phyloP scores from a whole-genome alignment of 2,329 filamentous ascomycete species.

The Didymellaceae sp. region DNA sequence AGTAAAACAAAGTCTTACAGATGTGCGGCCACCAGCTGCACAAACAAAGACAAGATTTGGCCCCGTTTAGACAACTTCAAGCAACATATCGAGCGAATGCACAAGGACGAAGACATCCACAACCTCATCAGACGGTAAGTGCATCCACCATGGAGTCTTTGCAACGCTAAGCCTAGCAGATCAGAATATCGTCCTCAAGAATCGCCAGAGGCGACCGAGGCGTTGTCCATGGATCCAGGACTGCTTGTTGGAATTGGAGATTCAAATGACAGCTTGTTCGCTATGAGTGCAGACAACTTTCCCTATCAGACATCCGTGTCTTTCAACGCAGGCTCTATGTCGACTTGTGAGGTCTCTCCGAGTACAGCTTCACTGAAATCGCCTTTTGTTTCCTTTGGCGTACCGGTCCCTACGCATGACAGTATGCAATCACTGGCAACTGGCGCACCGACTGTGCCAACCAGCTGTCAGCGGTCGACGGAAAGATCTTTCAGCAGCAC shows the following conservation, averaged over 20 bases:
- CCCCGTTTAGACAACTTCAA: constrained; percentile 86
- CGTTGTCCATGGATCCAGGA: constrained; percentile 30
- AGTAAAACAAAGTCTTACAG: constrained; percentile 58
- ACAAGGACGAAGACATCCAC: constrained; percentile 57
- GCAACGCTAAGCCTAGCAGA: constrained; percentile 29
- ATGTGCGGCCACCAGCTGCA: constrained; percentile 66
- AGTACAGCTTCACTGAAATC: background rate
- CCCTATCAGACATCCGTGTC: background rate
- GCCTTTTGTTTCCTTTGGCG: background rate
- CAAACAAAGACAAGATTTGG: constrained; percentile 72
- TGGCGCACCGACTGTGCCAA: background rate
- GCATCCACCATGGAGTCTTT: background rate
- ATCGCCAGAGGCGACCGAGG: background rate
- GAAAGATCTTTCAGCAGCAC: background rate
- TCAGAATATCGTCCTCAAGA: constrained; percentile 27
- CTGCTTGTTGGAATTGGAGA: constrained; percentile 37
- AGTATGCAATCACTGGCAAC: background rate
- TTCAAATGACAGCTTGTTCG: background rate
- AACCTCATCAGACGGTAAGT: constrained; percentile 57
- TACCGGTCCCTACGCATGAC: background rate
- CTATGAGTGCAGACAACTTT: background rate
- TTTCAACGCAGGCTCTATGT: background rate
- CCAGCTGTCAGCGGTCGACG: background rate
- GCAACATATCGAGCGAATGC: constrained; percentile 75
- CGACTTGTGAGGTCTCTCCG: constrained; percentile 1